phyloP scores from a whole-genome alignment of 371 early-diverging fungal species.

The Lichtheimia ramosa region DNA sequence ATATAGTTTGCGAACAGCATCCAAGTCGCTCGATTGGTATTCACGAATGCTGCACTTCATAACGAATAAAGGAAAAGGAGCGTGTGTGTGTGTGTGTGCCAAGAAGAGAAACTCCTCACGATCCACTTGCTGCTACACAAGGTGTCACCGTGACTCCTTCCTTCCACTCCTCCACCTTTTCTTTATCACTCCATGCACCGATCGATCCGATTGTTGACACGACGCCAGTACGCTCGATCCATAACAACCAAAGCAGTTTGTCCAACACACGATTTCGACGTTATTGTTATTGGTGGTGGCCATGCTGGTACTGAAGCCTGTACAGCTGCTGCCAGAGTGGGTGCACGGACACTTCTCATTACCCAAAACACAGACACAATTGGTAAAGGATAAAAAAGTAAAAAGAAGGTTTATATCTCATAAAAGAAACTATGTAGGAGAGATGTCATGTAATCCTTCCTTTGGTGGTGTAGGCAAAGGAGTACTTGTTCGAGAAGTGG shows the following conservation, averaged over 20 bases:
- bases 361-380: conserved; percentile 80
- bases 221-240: not conserved
- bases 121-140: no score
- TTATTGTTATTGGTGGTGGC: conserved; percentile 85
- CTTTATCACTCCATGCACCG: conserved; percentile 10
- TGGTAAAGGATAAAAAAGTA: conserved; percentile 29
- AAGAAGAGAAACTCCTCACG: no score
- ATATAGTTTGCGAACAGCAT: conserved; percentile 7
- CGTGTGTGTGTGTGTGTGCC: no score
- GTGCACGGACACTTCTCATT: conserved; percentile 75
- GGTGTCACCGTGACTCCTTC: conserved; percentile 1
- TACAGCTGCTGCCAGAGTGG: conserved; percentile 81
- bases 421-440: conserved; percentile 52
- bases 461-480: conserved; percentile 91
- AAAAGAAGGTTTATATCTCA: no score
- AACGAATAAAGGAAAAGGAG: no score
- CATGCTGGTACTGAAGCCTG: conserved; percentile 89
- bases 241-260: not conserved
- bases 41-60: conserved; percentile 15
- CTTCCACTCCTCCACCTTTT: not conserved
- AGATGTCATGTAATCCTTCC: conserved; percentile 90
- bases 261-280: conserved; percentile 51
- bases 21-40: conserved; percentile 7
- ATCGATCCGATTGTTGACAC: conserved; percentile 6
- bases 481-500: conserved; percentile 78